Base-by-base conservation (phyloP, 441 rosid species). In the Manihot esculenta region DNA sequence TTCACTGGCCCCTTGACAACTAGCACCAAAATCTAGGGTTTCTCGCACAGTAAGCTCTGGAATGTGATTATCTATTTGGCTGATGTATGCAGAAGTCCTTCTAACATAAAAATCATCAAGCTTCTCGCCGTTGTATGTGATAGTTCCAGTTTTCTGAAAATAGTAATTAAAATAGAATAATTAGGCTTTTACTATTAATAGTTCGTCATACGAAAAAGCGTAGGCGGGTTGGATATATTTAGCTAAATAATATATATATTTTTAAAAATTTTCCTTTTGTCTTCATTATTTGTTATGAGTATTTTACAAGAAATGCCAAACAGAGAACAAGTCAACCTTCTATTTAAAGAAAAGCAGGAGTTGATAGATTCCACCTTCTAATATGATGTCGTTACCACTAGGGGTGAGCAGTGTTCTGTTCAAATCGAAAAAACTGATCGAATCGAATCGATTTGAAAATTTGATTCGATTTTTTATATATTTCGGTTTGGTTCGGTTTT, bases 11-110 rank as follows among this genome's bases (percentile, higher is more conserved):
- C 99, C 99, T 75, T 94, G 94, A 77, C 94, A 94, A 75, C 96
- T 80, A 56, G 99, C 97, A 53, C 96, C 98, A 76, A 92, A 95
- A 87, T 95, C 99, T 33, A 94, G 83, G 7, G 97, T 95, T 83
- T 95, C 99, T 62, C 97, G 87, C 18, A 95, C 98, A 58, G 97
- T 95, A 62, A 91, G 87, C 81, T 95, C 98, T 12, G 92, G 93
- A 71, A 91, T 87, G 83, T 95, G 99, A 70, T 86, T 87, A 76
- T 92, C 99, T 24, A 94, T 89, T 84, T 92, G 99, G 72, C 99
- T 84, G 68, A 87, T 92, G 79, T 95, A 95, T 24, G 98, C 97
- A 62, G 98, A 84, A 74, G 97, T 91, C 75, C 98, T 92, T 79
- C 81, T 85, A 21, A 92, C 98, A 41, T 80, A 76, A 66, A 95